Evolutionary conservation across 768 basidiomycete genomes (phyloP).

Genomic region (Amanita rubescens): DNA sequence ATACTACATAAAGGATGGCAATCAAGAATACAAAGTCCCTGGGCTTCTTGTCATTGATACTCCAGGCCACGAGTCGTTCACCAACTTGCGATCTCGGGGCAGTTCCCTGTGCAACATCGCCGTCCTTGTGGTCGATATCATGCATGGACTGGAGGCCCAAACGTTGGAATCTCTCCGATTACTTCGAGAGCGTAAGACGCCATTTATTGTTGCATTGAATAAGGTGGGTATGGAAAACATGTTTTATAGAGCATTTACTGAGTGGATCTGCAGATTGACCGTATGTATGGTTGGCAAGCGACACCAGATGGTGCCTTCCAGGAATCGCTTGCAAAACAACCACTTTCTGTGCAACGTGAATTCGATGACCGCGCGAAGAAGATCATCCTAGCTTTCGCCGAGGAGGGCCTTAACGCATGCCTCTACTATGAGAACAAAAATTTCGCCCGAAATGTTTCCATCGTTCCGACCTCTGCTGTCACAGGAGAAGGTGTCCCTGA

Average conservation of each 20-base stretch:
- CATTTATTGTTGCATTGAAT: conserved; percentile 98
- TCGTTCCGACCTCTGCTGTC: conserved; percentile 96
- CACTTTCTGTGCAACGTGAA: conserved; percentile 73
- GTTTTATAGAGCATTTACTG: conserved; percentile 2
- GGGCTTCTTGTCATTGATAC: conserved; percentile 96
- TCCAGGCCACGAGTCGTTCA: conserved; percentile 99
- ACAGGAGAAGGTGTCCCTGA: conserved; percentile 98
- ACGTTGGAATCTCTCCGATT: conserved; percentile 93
- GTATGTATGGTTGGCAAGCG: conserved; percentile 91
- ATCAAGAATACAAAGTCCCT: conserved; percentile 92
- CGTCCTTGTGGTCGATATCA: conserved; percentile 97
- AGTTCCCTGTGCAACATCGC: conserved; percentile 98
- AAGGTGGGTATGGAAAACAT: conserved; percentile 45
- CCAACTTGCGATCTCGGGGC: conserved; percentile 90
- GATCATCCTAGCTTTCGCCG: conserved; percentile 91
- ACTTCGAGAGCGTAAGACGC: conserved; percentile 88
- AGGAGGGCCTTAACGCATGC: conserved; percentile 91
- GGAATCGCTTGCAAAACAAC: conserved; percentile 83
- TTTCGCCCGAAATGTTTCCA: conserved; percentile 87
- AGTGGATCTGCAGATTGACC: conserved; percentile 67
- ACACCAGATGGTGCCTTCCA: conserved; percentile 91
- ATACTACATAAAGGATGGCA: conserved; percentile 46
- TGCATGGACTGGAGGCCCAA: conserved; percentile 98
- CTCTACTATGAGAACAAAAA: conserved; percentile 98
- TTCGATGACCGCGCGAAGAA: conserved; percentile 84